Conservation (phyloP, 2,329 filamentous ascomycete genomes). For the Fusarium liriodendri region DNA sequence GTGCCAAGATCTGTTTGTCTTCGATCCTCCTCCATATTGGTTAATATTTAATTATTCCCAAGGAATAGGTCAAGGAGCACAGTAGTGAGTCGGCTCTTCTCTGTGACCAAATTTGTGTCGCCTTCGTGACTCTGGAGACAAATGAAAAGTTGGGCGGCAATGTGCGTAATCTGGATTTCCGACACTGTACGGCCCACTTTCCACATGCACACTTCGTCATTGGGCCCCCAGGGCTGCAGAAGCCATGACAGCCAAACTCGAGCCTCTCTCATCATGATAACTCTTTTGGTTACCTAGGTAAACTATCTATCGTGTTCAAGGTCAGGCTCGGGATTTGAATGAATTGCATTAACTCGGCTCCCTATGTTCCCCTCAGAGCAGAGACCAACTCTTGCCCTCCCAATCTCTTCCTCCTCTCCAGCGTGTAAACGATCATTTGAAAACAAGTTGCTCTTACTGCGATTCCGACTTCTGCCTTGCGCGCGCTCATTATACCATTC, state of each 20-base stretch:
- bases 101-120: neutral
- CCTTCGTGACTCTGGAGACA: neutral
- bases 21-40: constrained; percentile 79
- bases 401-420: constrained; percentile 28
- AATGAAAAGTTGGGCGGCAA: constrained; percentile 37
- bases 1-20: constrained; percentile 77
- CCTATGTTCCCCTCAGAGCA: constrained; percentile 43
- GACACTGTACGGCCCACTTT: constrained; percentile 41
- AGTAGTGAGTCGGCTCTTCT: neutral
- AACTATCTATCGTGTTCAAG: neutral
- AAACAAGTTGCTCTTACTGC: constrained; percentile 38
- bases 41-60: neutral
- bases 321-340: constrained; percentile 29
- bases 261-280: constrained; percentile 25
- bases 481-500: constrained; percentile 42
- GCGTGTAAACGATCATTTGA: constrained; percentile 37
- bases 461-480: constrained; percentile 35
- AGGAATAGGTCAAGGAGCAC: neutral
- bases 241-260: constrained; percentile 21
- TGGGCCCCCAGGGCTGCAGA: constrained; percentile 11
- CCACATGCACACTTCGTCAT: constrained; percentile 21
- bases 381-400: constrained; percentile 39
- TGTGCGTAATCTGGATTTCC: constrained; percentile 21
- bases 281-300: neutral
- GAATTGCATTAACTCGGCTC: constrained; percentile 48